A percentile compares a stretch with the other conserved stretches of the same genome.
These are phyloP conservation scores for Cryptococcus maquisensis DNA, from an alignment of 1,284 basidiomycete species.

Conservation along the genomic window DNA sequence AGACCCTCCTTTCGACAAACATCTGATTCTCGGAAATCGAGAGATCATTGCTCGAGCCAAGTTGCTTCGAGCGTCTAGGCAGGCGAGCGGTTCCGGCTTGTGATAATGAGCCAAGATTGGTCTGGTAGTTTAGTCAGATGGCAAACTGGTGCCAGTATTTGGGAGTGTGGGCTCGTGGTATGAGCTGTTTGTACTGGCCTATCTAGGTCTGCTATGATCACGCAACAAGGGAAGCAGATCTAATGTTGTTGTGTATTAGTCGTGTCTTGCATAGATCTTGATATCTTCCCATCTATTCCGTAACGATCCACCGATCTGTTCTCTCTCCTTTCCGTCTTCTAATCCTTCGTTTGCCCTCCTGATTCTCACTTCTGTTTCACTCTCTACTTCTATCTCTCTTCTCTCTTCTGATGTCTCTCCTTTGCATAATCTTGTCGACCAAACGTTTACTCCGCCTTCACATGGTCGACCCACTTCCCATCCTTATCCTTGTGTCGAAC, in stretches of 20 bases:
- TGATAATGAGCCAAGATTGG: too few species aligned
- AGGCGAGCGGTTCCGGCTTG: not conserved
- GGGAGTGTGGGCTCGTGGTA: too few species aligned
- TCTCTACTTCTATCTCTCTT: not conserved
- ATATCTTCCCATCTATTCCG: too few species aligned
- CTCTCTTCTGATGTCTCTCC: not conserved
- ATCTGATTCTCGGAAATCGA: constrained; percentile 19
- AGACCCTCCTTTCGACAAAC: constrained; percentile 24
- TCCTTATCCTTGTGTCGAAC: constrained; percentile 72
- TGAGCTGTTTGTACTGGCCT: too few species aligned
- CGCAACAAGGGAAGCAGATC: too few species aligned
- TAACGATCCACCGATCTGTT: too few species aligned
- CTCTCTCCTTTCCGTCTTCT: too few species aligned
- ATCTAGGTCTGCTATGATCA: too few species aligned
- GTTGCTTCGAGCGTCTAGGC: constrained; percentile 11
- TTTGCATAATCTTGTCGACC: too few species aligned
- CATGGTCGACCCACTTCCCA: constrained; percentile 63
- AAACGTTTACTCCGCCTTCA: constrained; percentile 10
- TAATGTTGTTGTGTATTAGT: too few species aligned
- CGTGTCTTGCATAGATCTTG: not conserved
- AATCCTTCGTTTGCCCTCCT: not conserved
- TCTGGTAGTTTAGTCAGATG: too few species aligned
- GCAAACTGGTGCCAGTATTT: too few species aligned
- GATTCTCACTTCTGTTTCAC: not conserved
- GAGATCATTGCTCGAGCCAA: constrained; percentile 29